Conservation (phyloP, 371 early-diverging fungal species). For the Mucor circinelloides region DNA sequence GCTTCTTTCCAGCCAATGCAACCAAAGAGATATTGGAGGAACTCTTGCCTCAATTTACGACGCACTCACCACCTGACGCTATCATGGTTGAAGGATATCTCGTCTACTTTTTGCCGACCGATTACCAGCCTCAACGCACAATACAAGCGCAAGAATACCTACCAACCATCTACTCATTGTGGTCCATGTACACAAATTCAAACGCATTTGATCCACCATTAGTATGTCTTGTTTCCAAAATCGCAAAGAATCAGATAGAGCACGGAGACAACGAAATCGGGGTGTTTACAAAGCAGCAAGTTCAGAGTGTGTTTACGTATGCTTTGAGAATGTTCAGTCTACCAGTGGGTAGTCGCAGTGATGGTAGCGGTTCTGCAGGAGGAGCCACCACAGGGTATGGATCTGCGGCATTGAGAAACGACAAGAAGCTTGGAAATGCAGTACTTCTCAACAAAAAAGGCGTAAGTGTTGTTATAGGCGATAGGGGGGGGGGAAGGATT, state of each 20-base stretch:
- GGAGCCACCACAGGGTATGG: slow-evolving; percentile 46
- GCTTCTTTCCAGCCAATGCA: slow-evolving; percentile 69
- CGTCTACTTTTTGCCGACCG: slow-evolving; percentile 62
- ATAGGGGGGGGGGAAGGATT: not conserved
- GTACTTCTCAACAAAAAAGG: slow-evolving; percentile 47
- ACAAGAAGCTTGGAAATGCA: slow-evolving; percentile 48
- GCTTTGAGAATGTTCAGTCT: slow-evolving; percentile 74
- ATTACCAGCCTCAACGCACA: slow-evolving; percentile 27
- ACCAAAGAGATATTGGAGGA: slow-evolving; percentile 74
- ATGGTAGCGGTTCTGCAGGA: slow-evolving; percentile 40
- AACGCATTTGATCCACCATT: slow-evolving; percentile 66
- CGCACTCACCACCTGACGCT: slow-evolving; percentile 56
- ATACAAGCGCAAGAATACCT: slow-evolving; percentile 66
- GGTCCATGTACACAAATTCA: slow-evolving; percentile 69
- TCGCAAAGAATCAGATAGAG: slow-evolving; percentile 64
- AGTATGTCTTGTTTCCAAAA: slow-evolving; percentile 65
- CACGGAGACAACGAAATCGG: slow-evolving; percentile 41
- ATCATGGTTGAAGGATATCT: slow-evolving; percentile 62
- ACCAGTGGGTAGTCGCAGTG: slow-evolving; percentile 75
- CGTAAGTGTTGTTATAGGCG: slow-evolving; percentile 10
- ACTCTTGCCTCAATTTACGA: slow-evolving; percentile 67
- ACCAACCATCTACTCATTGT: slow-evolving; percentile 79
- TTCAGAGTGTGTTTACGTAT: slow-evolving; percentile 67
- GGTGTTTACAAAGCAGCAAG: slow-evolving; percentile 69
- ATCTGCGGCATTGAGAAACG: slow-evolving; percentile 30